A percentile compares a stretch with the other conserved stretches of the same genome.
phyloP scores from a whole-genome alignment of 164 flowering plant genomes.

The Echeveria elegans region DNA sequence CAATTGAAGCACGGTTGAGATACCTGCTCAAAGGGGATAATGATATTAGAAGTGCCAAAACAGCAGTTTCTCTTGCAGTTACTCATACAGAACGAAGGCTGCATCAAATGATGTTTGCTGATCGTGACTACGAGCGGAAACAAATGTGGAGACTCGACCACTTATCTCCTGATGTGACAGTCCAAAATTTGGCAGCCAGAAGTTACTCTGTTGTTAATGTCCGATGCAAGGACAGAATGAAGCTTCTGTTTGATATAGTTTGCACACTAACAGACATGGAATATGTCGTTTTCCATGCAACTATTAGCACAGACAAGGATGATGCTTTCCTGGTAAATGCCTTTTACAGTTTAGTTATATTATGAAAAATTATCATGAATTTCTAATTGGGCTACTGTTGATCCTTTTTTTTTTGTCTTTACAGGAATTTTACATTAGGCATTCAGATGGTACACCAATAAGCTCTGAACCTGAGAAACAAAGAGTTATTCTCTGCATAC shows the following conservation, averaged over 20 bases:
- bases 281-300: slow-evolving; percentile 60
- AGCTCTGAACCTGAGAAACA: slow-evolving; percentile 68
- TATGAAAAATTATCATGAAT: neutral
- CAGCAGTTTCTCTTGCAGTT: slow-evolving; percentile 21
- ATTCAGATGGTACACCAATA: slow-evolving; percentile 66
- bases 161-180: slow-evolving; percentile 34
- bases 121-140: slow-evolving; percentile 57
- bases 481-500: slow-evolving; percentile 57
- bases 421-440: slow-evolving; percentile 70
- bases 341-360: neutral
- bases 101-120: slow-evolving; percentile 85
- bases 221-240: slow-evolving; percentile 52
- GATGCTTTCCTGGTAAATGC: slow-evolving; percentile 38
- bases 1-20: slow-evolving; percentile 45
- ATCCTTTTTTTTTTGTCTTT: slow-evolving; percentile 1
- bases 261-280: slow-evolving; percentile 71
- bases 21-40: slow-evolving; percentile 60
- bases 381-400: too few relatives aligned
- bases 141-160: slow-evolving; percentile 13
- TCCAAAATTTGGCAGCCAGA: slow-evolving; percentile 46
- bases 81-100: slow-evolving; percentile 70
- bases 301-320: slow-evolving; percentile 33
- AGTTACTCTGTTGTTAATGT: slow-evolving; percentile 61
- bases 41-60: slow-evolving; percentile 26
- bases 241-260: slow-evolving; percentile 61